phyloP scores from a whole-genome alignment of 495 filamentous ascomycete species.

The Parmelia sp. region DNA sequence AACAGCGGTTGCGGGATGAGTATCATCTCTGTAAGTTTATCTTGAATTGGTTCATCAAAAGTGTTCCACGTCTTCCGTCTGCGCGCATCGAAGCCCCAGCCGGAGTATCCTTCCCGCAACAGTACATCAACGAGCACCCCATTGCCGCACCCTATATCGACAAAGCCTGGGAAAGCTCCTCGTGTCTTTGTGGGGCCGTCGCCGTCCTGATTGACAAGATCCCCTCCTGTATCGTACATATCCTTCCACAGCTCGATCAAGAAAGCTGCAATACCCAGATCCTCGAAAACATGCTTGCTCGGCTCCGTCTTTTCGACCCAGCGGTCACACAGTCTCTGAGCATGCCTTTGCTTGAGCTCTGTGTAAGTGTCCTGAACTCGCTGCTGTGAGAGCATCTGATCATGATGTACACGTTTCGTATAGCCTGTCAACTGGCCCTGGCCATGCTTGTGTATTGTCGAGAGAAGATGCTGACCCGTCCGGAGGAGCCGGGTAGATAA shows the following conservation, averaged over 20 bases:
- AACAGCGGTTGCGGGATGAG: slow-evolving; percentile 61
- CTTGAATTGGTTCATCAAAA: slow-evolving; percentile 52
- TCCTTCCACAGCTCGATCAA: slow-evolving; percentile 85
- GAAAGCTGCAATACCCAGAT: slow-evolving; percentile 87
- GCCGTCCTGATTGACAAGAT: slow-evolving; percentile 16
- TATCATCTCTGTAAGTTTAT: slow-evolving; percentile 60
- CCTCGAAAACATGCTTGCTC: slow-evolving; percentile 89
- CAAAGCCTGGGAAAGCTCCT: slow-evolving; percentile 70
- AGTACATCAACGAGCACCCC: slow-evolving; percentile 87
- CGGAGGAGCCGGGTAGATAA: slow-evolving; percentile 53
- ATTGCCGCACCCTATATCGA: slow-evolving; percentile 94
- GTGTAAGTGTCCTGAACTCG: slow-evolving; percentile 73
- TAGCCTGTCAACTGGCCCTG: slow-evolving; percentile 50
- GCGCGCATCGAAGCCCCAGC: slow-evolving; percentile 88
- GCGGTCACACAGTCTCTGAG: slow-evolving; percentile 51
- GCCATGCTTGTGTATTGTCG: slow-evolving; percentile 70
- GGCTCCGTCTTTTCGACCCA: slow-evolving; percentile 89
- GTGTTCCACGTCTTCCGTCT: slow-evolving; percentile 73
- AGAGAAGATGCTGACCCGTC: slow-evolving; percentile 63
- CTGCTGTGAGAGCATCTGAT: slow-evolving; percentile 67
- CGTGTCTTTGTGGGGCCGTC: slow-evolving; percentile 18
- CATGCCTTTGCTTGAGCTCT: slow-evolving; percentile 72
- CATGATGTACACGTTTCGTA: slow-evolving; percentile 50
- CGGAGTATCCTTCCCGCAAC: slow-evolving; percentile 70
- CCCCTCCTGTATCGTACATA: slow-evolving; percentile 56